Conservation (phyloP, 345 rosid genomes). For the thale cress (Arabidopsis thaliana) region DNA sequence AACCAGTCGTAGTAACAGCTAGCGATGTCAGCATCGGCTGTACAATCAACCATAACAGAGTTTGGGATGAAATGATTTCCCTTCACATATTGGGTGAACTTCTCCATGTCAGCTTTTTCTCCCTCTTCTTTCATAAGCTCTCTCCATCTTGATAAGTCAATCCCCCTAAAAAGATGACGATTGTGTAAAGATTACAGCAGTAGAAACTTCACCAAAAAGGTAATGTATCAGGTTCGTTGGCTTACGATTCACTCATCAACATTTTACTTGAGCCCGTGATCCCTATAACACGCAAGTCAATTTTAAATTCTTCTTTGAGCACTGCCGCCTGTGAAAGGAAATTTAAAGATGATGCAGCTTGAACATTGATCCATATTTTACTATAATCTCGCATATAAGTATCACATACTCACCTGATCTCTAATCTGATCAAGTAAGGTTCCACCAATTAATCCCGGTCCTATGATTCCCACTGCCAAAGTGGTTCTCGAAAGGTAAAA, state of each 20-base stretch:
- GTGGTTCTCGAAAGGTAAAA: slow-evolving; percentile 92
- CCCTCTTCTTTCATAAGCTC: slow-evolving; percentile 69
- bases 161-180: slow-evolving; percentile 55
- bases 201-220: neutral
- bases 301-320: slow-evolving; percentile 94
- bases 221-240: slow-evolving; percentile 13
- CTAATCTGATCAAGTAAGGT: slow-evolving; percentile 89
- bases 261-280: slow-evolving; percentile 77
- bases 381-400: slow-evolving; percentile 4
- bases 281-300: slow-evolving; percentile 95
- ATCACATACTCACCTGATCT: slow-evolving; percentile 69
- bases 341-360: neutral
- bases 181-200: slow-evolving; percentile 10
- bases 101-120: slow-evolving; percentile 73
- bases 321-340: slow-evolving; percentile 67
- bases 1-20: slow-evolving; percentile 81
- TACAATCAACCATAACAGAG: slow-evolving; percentile 89
- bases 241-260: slow-evolving; percentile 89
- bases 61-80: slow-evolving; percentile 94
- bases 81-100: slow-evolving; percentile 73
- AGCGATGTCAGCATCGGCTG: slow-evolving; percentile 82
- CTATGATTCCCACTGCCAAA: slow-evolving; percentile 88
- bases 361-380: neutral
- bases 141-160: slow-evolving; percentile 84
- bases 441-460: slow-evolving; percentile 93